Percentiles rank a stretch among this genome's conserved stretches.
Conservation (phyloP, 805 yeast genomes). For the Ogataea pini region DNA sequence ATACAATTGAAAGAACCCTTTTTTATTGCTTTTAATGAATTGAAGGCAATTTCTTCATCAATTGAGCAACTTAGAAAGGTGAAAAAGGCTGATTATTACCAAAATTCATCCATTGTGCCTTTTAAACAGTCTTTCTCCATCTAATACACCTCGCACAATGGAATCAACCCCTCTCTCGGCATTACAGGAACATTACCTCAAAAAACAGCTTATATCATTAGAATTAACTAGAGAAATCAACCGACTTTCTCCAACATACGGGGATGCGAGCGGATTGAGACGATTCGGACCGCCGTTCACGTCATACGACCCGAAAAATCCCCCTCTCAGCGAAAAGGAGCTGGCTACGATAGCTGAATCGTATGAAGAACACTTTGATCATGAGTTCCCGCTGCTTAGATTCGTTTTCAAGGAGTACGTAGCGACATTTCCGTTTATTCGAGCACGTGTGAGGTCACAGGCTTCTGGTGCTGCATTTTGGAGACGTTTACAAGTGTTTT, state of each 20-base stretch:
- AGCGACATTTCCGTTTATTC: constrained; percentile 74
- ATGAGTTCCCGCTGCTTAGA: constrained; percentile 65
- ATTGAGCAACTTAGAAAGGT: too few species aligned
- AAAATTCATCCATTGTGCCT: too few species aligned
- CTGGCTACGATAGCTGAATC: constrained; percentile 20
- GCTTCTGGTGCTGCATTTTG: constrained; percentile 51
- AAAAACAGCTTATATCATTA: constrained; percentile 71
- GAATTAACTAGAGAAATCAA: constrained; percentile 65
- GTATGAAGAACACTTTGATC: constrained; percentile 27
- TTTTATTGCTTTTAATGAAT: too few species aligned
- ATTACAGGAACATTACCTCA: constrained; percentile 80
- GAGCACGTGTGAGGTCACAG: constrained; percentile 40
- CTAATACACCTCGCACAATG: too few species aligned
- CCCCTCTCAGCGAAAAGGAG: constrained; percentile 22
- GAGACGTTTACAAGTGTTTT: constrained; percentile 80
- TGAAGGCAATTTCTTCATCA: too few species aligned
- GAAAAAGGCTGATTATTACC: too few species aligned
- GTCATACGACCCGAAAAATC: constrained; percentile 42
- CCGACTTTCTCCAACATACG: constrained; percentile 43
- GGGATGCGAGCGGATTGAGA: constrained; percentile 62
- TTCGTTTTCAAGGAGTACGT: constrained; percentile 66
- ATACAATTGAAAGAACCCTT: too few species aligned
- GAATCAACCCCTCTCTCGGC: constrained; percentile 26
- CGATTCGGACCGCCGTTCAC: constrained; percentile 79
- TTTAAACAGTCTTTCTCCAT: too few species aligned